Percentiles rank a stretch among this genome's conserved stretches.
These are phyloP conservation scores for Botryotinia globosa DNA, from an alignment of 2,329 filamentous ascomycete genomes.

Conservation along the genomic window DNA sequence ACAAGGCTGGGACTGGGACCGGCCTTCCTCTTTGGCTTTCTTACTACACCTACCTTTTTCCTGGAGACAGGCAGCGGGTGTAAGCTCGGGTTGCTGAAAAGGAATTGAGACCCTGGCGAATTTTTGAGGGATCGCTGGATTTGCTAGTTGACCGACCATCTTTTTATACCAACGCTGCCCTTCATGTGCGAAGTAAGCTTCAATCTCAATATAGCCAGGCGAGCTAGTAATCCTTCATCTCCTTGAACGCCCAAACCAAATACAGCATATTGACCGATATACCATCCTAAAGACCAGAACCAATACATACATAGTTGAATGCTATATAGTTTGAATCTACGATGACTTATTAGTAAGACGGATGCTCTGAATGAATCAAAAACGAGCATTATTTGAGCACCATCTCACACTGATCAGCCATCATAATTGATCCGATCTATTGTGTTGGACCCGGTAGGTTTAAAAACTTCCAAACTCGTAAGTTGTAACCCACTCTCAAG, in stretches of 20 bases:
- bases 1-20: constrained; percentile 19
- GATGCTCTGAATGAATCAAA: background rate
- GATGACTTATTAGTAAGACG: background rate
- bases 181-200: constrained; percentile 13
- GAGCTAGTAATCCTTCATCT: background rate
- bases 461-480: background rate
- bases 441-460: background rate
- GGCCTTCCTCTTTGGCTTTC: constrained; percentile 15
- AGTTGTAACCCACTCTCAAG: background rate
- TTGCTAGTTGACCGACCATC: background rate
- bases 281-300: background rate
- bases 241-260: background rate
- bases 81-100: constrained; percentile 16
- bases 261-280: background rate
- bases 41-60: background rate
- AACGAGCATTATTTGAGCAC: constrained; percentile 5
- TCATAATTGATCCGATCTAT: background rate
- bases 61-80: constrained; percentile 10
- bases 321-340: background rate
- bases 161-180: background rate
- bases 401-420: constrained; percentile 8
- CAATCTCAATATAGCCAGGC: constrained; percentile 8
- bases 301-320: constrained; percentile 1
- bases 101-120: constrained; percentile 11
- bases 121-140: constrained; percentile 10